These are phyloP conservation scores for Catharanthus roseus DNA, from an alignment of 257 asterid genomes.

Conservation along the genomic window DNA sequence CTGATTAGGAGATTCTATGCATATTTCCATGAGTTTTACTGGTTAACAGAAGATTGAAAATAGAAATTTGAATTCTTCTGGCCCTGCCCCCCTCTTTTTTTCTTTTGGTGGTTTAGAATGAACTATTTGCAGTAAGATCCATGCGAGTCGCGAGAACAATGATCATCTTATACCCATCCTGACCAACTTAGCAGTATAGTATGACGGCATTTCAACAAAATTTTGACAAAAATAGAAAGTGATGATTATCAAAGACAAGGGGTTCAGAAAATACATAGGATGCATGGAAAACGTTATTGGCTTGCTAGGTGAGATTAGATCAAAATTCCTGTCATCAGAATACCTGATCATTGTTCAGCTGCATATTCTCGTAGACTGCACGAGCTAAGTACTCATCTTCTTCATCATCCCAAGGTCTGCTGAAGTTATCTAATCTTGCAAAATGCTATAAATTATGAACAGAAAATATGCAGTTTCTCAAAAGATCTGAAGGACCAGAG, in stretches of 20 bases:
- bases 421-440: conserved; percentile 40
- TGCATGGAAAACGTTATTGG: neutral
- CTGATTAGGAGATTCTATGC: neutral
- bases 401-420: conserved; percentile 73
- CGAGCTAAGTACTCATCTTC: conserved; percentile 86
- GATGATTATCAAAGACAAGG: neutral
- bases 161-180: neutral
- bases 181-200: neutral
- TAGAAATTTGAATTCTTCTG: neutral
- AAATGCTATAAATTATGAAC: conserved; percentile 23
- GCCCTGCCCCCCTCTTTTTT: too few relatives aligned
- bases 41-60: neutral
- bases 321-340: conserved; percentile 20
- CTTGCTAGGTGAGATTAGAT: neutral
- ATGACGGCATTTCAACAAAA: neutral
- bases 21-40: neutral
- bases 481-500: neutral
- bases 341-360: conserved; percentile 64
- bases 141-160: neutral
- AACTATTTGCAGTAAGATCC: neutral
- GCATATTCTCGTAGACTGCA: conserved; percentile 73
- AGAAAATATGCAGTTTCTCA: conserved; percentile 5
- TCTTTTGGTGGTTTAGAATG: neutral
- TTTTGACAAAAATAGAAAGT: conserved; percentile 1
- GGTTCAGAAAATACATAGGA: neutral